phyloP scores from a whole-genome alignment of 768 basidiomycete genomes.

The Phanerodontia chrysosporium region DNA sequence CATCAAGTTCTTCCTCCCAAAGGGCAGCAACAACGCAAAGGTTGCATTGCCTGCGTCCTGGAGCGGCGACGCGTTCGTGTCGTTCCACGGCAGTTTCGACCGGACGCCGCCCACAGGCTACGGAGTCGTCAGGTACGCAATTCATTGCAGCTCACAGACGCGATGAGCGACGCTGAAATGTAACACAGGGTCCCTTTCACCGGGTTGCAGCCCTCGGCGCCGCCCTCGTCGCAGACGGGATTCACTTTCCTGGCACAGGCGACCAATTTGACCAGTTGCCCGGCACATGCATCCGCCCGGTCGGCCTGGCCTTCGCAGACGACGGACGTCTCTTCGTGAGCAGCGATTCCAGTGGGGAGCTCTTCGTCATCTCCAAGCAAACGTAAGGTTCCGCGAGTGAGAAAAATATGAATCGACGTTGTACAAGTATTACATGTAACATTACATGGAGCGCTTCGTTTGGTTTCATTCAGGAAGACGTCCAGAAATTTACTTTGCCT shows the following conservation, averaged over 20 bases:
- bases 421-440: neutral
- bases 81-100: constrained; percentile 42
- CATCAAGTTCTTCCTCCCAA: constrained; percentile 36
- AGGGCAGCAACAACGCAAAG: neutral
- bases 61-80: constrained; percentile 36
- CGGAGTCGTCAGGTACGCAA: constrained; percentile 36
- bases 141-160: neutral
- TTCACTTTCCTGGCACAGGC: constrained; percentile 36
- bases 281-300: constrained; percentile 43
- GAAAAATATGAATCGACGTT: no score
- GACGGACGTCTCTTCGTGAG: constrained; percentile 36
- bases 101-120: constrained; percentile 42
- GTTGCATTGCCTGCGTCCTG: constrained; percentile 26
- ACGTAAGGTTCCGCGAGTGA: neutral
- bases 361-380: constrained; percentile 11
- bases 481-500: neutral
- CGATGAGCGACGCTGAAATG: neutral
- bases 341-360: constrained; percentile 40
- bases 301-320: constrained; percentile 36
- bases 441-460: neutral
- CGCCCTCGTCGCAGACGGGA: constrained; percentile 12
- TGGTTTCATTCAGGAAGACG: neutral
- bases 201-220: constrained; percentile 24
- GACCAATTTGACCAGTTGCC: constrained; percentile 33
- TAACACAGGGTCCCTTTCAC: neutral